Evolutionary conservation across 495 filamentous ascomycete species (phyloP).

Genomic region (Oleoguttula mirabilis): DNA sequence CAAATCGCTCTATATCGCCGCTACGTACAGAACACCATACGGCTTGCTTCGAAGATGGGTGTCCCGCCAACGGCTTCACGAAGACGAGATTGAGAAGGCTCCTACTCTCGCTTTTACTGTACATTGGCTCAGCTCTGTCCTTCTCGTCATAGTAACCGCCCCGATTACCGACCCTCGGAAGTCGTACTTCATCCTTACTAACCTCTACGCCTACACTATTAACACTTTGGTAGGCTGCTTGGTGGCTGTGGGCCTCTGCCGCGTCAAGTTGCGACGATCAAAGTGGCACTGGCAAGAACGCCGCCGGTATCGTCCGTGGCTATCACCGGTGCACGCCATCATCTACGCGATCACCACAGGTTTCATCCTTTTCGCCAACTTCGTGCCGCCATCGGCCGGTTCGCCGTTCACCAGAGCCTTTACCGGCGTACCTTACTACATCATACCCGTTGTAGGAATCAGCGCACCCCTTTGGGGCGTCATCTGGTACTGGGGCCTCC

Average conservation of each 20-base stretch:
- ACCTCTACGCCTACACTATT: slow-evolving; percentile 17
- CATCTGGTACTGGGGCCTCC: slow-evolving; percentile 10
- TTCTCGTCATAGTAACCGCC: slow-evolving; percentile 30
- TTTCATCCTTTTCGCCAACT: slow-evolving; percentile 15
- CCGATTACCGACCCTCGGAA: slow-evolving; percentile 13
- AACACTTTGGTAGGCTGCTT: slow-evolving; percentile 26
- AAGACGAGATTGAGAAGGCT: slow-evolving; percentile 26
- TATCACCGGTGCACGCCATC: slow-evolving; percentile 20
- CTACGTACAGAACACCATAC: slow-evolving; percentile 27
- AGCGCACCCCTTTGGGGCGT: slow-evolving; percentile 9
- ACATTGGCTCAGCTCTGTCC: slow-evolving; percentile 34
- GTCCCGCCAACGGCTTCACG: neutral
- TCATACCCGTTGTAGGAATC: slow-evolving; percentile 23
- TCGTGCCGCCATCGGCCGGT: slow-evolving; percentile 7
- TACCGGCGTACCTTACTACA: slow-evolving; percentile 18
- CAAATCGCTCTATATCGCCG: slow-evolving; percentile 35
- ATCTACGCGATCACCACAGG: slow-evolving; percentile 17
- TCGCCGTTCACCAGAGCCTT: slow-evolving; percentile 7
- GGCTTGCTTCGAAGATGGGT: neutral
- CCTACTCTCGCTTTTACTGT: slow-evolving; percentile 34
- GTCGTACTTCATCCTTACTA: neutral
- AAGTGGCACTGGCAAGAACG: slow-evolving; percentile 7
- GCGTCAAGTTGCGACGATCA: slow-evolving; percentile 20
- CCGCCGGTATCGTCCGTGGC: slow-evolving; percentile 15
- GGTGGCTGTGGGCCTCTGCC: slow-evolving; percentile 28